Evolutionary conservation across 2,329 filamentous ascomycete genomes (phyloP).

Genomic region (Dactylellina parvicollis): DNA sequence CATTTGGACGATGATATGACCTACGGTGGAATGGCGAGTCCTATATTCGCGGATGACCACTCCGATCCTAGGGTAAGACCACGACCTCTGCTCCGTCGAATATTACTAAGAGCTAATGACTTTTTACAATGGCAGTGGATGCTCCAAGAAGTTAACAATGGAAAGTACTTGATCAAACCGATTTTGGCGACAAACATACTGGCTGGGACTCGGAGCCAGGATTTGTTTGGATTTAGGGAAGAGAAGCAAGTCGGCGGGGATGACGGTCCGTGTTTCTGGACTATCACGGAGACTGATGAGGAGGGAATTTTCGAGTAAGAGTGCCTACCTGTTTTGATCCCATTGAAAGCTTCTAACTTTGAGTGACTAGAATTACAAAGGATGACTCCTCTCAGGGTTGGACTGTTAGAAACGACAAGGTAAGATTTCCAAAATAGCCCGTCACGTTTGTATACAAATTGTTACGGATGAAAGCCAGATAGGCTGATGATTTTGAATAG

Average conservation of each 20-base stretch:
- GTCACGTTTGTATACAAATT: neutral
- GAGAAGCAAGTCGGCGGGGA: neutral
- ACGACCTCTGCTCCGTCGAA: neutral
- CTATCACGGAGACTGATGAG: neutral
- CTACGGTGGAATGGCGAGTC: neutral
- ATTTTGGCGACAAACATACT: neutral
- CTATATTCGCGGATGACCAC: constrained; percentile 1
- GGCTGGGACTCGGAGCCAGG: constrained; percentile 3
- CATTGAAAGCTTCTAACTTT: neutral
- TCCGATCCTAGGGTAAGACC: constrained; percentile 8
- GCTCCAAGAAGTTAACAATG: constrained; percentile 5
- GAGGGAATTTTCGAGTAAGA: constrained; percentile 15
- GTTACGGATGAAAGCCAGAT: neutral
- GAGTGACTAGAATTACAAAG: neutral
- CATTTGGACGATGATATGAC: constrained; percentile 8
- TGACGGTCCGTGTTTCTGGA: constrained; percentile 16
- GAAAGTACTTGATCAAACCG: constrained; percentile 15
- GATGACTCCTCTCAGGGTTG: neutral
- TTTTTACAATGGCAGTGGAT: neutral
- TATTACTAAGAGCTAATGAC: neutral
- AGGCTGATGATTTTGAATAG: neutral
- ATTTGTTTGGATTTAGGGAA: constrained; percentile 5
- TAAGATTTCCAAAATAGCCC: neutral
- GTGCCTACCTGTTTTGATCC: neutral
- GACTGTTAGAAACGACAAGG: constrained; percentile 4